phyloP scores from a whole-genome alignment of 805 yeast genomes.

The Schwanniomyces pseudopolymorphus region DNA sequence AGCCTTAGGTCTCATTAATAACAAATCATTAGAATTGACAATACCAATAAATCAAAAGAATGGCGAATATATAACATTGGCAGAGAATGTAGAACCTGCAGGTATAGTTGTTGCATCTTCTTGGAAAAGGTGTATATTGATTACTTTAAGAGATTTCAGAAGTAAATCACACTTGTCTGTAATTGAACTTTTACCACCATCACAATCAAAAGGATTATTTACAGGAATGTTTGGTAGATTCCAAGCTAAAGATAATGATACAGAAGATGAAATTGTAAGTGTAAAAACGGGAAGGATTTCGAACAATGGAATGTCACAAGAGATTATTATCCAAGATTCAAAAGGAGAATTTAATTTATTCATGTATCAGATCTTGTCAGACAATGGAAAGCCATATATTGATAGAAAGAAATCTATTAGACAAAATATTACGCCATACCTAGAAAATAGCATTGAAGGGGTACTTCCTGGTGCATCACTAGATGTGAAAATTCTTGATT shows the following conservation, averaged over 20 bases:
- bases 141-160: constrained; percentile 63
- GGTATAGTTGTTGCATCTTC: constrained; percentile 75
- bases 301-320: constrained; percentile 48
- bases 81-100: constrained; percentile 67
- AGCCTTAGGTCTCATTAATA: constrained; percentile 56
- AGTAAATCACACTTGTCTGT: constrained; percentile 56
- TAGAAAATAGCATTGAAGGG: constrained; percentile 35
- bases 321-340: constrained; percentile 45
- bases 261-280: constrained; percentile 54
- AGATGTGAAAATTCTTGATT: constrained; percentile 58
- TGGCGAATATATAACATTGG: constrained; percentile 57
- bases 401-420: constrained; percentile 26
- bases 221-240: constrained; percentile 6
- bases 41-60: constrained; percentile 30
- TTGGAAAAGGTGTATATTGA: constrained; percentile 59
- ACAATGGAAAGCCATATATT: constrained; percentile 26
- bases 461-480: constrained; percentile 47
- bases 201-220: constrained; percentile 6
- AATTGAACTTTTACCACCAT: constrained; percentile 27
- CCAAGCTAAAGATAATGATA: constrained; percentile 3
- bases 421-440: constrained; percentile 28
- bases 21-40: constrained; percentile 41
- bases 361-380: constrained; percentile 26
- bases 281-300: constrained; percentile 53
- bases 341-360: constrained; percentile 38